A percentile compares a stretch with the other conserved stretches of the same genome.
Evolutionary conservation across 345 rosid species (phyloP).

Genomic region (Eucalyptus decipiens): DNA sequence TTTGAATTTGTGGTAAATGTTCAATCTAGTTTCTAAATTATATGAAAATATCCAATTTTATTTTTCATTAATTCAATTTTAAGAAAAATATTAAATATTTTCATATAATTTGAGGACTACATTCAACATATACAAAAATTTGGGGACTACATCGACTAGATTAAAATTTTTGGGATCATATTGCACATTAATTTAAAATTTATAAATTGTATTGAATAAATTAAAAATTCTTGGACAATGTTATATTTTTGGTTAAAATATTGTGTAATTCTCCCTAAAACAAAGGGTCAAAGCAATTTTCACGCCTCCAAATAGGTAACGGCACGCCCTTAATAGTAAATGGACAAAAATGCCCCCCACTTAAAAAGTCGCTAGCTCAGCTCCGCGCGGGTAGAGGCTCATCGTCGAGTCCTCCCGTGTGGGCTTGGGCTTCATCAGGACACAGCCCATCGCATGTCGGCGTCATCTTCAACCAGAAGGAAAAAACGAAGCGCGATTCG

Average conservation of each 20-base stretch:
- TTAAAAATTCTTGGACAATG: fast-evolving
- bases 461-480: not conserved
- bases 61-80: too few relatives aligned
- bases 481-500: too few relatives aligned
- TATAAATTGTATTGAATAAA: fast-evolving
- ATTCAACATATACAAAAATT: too few relatives aligned
- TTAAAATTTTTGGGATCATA: too few relatives aligned
- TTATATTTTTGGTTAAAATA: too few relatives aligned
- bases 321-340: not conserved
- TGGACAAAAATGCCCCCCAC: not conserved
- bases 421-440: not conserved
- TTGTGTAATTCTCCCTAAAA: not conserved
- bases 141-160: too few relatives aligned
- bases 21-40: too few relatives aligned
- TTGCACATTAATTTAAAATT: too few relatives aligned
- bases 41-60: too few relatives aligned
- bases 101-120: too few relatives aligned
- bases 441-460: not conserved
- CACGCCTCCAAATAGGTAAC: not conserved
- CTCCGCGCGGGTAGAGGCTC: not conserved
- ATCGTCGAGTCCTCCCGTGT: not conserved
- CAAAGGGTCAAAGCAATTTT: not conserved
- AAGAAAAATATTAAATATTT: too few relatives aligned
- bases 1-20: too few relatives aligned
- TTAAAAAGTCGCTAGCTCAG: not conserved